phyloP scores from a whole-genome alignment of 768 basidiomycete species.

The Phylloporus sp. region DNA sequence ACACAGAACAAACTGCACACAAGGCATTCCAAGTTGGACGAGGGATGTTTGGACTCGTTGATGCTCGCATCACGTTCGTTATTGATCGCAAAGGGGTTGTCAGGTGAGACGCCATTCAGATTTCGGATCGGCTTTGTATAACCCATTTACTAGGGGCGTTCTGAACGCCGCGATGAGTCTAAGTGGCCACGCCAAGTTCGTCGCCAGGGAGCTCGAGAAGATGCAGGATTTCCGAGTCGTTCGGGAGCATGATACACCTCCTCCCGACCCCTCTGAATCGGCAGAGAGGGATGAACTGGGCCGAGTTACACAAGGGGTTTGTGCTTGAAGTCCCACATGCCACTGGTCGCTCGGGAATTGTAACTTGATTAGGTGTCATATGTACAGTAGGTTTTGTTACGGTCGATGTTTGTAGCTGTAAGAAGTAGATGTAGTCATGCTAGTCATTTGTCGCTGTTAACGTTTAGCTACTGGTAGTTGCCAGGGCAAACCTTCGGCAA shows the following conservation, averaged over 20 bases:
- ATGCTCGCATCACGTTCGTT: constrained; percentile 69
- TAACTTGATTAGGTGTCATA: not conserved
- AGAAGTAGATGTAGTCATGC: no score
- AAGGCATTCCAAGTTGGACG: constrained; percentile 64
- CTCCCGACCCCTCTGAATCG: constrained; percentile 5
- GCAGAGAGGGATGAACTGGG: constrained; percentile 17
- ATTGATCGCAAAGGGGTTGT: constrained; percentile 69
- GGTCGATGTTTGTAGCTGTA: not conserved
- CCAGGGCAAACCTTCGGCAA: no score
- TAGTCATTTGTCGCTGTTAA: no score
- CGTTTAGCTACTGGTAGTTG: no score
- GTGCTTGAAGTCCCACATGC: constrained; percentile 10
- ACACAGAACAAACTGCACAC: constrained; percentile 54
- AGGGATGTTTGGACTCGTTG: constrained; percentile 59
- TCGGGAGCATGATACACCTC: not conserved
- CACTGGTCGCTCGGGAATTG: not conserved
- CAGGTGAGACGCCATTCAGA: constrained; percentile 36
- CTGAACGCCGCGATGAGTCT: constrained; percentile 58
- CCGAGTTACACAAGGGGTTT: constrained; percentile 17
- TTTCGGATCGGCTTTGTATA: not conserved
- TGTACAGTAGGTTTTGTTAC: not conserved
- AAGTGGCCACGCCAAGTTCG: constrained; percentile 65
- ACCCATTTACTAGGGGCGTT: constrained; percentile 40
- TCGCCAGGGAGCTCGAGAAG: constrained; percentile 59
- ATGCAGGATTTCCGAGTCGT: constrained; percentile 24